Evolutionary conservation across 2,329 filamentous ascomycete genomes (phyloP), one percentile per base, ranked within the genome.

Genomic region (Ophiostoma triangulosporum): DNA sequence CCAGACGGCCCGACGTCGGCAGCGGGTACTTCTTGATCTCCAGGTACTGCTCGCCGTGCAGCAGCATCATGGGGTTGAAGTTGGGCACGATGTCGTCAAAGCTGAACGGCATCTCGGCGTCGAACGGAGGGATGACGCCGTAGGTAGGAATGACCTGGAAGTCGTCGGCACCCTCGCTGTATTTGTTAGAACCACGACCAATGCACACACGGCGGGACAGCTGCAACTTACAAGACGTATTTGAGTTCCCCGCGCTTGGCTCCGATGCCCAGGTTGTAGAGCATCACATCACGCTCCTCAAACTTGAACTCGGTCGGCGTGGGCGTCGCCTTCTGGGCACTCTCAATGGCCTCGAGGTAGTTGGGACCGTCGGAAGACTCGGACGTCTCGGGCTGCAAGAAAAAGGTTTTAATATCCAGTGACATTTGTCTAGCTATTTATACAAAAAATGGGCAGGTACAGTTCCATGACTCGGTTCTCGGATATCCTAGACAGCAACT

Each of bases 11-110:
- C 53, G 83, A 78, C 31, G 90, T 96, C 33, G 91, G 91, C 62
- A 97, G 86, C 38, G 93, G 93, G 73, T 83, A 94, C 69, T 91
- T 88, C 66, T 84, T 82, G 64, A 98, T 79, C 71, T 98, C 93
- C 59, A 98, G 87, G 72, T 90, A 98, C 70, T 98, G 93, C 76
- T 98, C 93, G 65, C 93, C 93, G 73, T 98, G 93, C 24, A 98
- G 84, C 50, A 98, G 81, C 89, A 96, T 96, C 88, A 95, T 96
- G 57, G 90, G 91, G 35, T 81, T 88, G 76, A 96, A 98, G 76
- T 97, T 95, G 67, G 90, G 89, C 27, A 97, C 85, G 57, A 98
- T 78, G 54, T 90, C 81, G 64, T 82, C 80, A 63, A 93, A 77
- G 68, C 76, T 81, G 74, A 86, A 97, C 27, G 91, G 88, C 57